Percentiles rank a stretch among this genome's conserved stretches.
Evolutionary conservation across 306 rosid species (phyloP).

Genomic region (Bauhinia variegata): DNA sequence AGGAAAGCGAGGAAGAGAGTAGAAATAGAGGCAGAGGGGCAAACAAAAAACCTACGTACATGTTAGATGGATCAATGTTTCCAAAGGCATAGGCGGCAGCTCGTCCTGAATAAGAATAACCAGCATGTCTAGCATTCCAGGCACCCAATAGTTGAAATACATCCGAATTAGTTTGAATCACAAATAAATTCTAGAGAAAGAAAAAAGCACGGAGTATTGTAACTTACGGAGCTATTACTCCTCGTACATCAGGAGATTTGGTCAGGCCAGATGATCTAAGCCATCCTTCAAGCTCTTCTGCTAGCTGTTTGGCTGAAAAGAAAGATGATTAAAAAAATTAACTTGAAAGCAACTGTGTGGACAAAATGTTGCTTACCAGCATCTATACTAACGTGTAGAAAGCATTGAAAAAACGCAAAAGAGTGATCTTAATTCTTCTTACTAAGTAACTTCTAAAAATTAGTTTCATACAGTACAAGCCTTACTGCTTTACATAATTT

Average conservation of each 20-base stretch:
- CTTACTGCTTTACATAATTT: not conserved
- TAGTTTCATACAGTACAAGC: not conserved
- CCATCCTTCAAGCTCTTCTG: conserved; percentile 85
- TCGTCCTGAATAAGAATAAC: conserved; percentile 92
- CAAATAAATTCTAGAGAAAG: not conserved
- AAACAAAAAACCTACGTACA: conserved; percentile 55
- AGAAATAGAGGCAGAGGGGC: not conserved
- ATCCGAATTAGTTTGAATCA: not conserved
- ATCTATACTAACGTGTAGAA: not conserved
- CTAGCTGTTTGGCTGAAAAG: conserved; percentile 59
- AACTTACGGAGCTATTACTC: conserved; percentile 96
- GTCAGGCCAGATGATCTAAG: conserved; percentile 58
- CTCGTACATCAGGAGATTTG: conserved; percentile 77
- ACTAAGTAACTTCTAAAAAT: not conserved
- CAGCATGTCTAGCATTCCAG: conserved; percentile 82
- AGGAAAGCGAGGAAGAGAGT: not conserved
- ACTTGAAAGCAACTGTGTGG: not conserved
- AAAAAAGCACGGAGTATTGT: not conserved
- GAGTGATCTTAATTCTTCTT: too few relatives aligned
- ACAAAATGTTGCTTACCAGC: not conserved
- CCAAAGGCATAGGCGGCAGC: conserved; percentile 98
- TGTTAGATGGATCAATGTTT: conserved; percentile 88
- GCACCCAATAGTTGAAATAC: conserved; percentile 7
- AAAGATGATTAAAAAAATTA: not conserved
- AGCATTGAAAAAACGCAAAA: not conserved